Conservation (phyloP, 768 basidiomycete genomes). For the Serendipita sp. region DNA sequence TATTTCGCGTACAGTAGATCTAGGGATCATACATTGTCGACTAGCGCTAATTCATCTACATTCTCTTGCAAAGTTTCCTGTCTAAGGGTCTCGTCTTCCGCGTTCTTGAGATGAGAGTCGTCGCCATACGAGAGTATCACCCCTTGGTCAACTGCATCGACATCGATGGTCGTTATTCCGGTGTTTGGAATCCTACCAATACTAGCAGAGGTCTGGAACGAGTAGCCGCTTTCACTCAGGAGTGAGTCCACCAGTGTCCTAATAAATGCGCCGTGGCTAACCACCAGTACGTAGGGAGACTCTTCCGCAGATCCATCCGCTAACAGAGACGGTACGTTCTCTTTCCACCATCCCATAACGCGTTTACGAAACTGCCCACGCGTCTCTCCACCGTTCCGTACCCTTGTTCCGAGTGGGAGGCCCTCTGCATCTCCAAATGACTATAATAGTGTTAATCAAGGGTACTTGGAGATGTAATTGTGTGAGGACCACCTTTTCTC, state of each 20-base stretch:
- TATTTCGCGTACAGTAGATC: no score
- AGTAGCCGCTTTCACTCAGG: not conserved
- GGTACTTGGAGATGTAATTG: not conserved
- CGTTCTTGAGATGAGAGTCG: not conserved
- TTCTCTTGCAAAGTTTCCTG: not conserved
- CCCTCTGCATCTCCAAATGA: not conserved
- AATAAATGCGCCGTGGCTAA: not conserved
- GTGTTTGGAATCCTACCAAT: conserved; percentile 3
- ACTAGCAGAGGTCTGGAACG: not conserved
- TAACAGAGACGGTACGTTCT: not conserved
- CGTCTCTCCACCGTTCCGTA: not conserved
- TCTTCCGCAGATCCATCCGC: not conserved
- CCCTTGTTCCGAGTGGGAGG: not conserved
- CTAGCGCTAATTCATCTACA: not conserved
- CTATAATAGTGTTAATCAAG: not conserved
- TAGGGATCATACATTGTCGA: no score
- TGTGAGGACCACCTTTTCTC: not conserved
- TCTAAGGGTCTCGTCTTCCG: not conserved
- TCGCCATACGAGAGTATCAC: not conserved
- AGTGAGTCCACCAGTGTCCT: not conserved
- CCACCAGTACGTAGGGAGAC: not conserved
- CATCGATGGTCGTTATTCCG: not conserved
- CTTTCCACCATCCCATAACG: not conserved
- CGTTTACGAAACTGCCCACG: not conserved
- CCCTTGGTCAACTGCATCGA: not conserved